These are phyloP conservation scores for Fusarium multiceps DNA, from an alignment of 2,329 filamentous ascomycete genomes.

Conservation along the genomic window DNA sequence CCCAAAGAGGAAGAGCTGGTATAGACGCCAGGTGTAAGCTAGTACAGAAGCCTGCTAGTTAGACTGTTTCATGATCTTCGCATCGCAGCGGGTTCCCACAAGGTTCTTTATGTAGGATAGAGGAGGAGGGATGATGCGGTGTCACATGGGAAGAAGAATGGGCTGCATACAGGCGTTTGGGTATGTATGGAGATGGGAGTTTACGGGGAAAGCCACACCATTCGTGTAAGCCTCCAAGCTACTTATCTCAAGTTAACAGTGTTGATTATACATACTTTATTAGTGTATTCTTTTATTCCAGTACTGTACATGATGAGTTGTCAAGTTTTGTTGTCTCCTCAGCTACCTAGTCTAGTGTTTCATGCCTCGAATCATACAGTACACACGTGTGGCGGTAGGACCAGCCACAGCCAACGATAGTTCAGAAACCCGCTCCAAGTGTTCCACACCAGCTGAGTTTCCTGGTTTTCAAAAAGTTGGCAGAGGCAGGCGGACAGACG, in stretches of 20 bases:
- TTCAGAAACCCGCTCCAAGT: slow-evolving; percentile 13
- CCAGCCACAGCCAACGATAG: slow-evolving; percentile 35
- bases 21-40: slow-evolving; percentile 4
- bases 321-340: neutral
- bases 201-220: slow-evolving; percentile 1
- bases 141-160: slow-evolving; percentile 12
- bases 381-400: slow-evolving; percentile 27
- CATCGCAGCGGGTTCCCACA: slow-evolving; percentile 1
- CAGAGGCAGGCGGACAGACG: slow-evolving; percentile 33
- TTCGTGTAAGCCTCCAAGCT: neutral
- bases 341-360: slow-evolving; percentile 20
- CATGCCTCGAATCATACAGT: slow-evolving; percentile 28
- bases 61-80: slow-evolving; percentile 25
- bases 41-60: slow-evolving; percentile 12
- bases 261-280: slow-evolving; percentile 1
- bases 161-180: slow-evolving; percentile 29
- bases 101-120: slow-evolving; percentile 15
- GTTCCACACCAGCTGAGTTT: slow-evolving; percentile 31
- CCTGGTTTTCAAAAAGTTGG: slow-evolving; percentile 41
- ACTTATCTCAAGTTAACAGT: neutral
- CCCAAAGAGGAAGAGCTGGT: slow-evolving; percentile 8
- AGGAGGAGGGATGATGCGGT: slow-evolving; percentile 2
- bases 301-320: slow-evolving; percentile 15
- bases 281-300: slow-evolving; percentile 1
- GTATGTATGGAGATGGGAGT: slow-evolving; percentile 15